Base-by-base conservation (phyloP, 2,329 filamentous ascomycete genomes). In the Hypocreales sp. region DNA sequence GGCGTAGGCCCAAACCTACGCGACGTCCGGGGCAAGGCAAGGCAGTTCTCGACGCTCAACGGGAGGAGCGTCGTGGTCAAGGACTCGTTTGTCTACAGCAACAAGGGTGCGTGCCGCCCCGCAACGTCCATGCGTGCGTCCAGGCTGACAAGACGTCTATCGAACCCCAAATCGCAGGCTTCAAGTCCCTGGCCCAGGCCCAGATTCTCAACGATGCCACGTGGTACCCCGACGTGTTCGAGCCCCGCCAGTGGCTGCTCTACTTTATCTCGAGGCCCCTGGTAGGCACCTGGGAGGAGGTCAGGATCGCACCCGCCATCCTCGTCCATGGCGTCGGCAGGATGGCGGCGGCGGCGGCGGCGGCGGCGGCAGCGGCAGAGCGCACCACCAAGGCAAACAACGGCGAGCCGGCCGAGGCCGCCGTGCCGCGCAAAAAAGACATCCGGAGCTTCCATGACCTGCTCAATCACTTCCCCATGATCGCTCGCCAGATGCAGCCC, bases 261-360 rank as follows among this genome's bases (percentile, higher is more conserved):
- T 95, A 95, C 64, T 94, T 86, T 53, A 92, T 98, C 36, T 90
- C 87, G 15, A 76, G 72, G 27, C 90, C 90, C 2, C 59, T 98
- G 27, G 69, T 94, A 13, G 90, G 90, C 15, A 67, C 69, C 1
- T 86, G 78, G 61, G 84, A 93, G 44, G 69, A 83, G 27, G 64
- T 72, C 27, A 76, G 72, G 36, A 75, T 87, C 26, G 53, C 67
- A 5, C 74, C 78, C 3, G 83, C 84, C 2, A 37, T 69, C 7
- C 53, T 76, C 37, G 61, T 52, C 37, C 59, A 50, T 31, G 56
- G 49, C n/a, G 50, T 53, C 30, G 51, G 51, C 12, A 56, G 50
- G 39, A 53, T 39, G 30, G 50, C n/a, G n/a, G n/a, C n/a, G n/a
- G 18, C 18, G 18, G 18, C 18, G 18, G 18, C 18, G 7, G 10